Percentiles rank a stretch among this genome's conserved stretches.
Conservation (phyloP, 495 filamentous ascomycete genomes). For the Lophiostoma macrostomum region DNA sequence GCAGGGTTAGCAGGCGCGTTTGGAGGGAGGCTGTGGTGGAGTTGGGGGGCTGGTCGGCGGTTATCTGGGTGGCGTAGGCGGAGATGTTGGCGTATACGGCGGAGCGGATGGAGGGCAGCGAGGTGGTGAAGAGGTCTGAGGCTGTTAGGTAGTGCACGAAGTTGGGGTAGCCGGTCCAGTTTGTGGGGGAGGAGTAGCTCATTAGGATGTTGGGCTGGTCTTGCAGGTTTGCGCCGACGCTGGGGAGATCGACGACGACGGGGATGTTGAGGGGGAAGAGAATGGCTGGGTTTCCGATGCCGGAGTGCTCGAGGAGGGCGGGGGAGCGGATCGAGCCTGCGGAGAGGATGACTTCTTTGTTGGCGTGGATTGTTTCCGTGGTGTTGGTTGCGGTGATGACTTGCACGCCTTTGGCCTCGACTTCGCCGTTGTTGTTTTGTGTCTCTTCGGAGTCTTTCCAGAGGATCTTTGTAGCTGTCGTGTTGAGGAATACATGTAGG, state of each 20-base stretch:
- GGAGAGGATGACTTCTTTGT: slow-evolving; percentile 14
- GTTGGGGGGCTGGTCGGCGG: slow-evolving; percentile 42
- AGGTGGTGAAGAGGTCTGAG: slow-evolving; percentile 11
- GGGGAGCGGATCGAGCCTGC: slow-evolving; percentile 20
- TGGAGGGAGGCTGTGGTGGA: slow-evolving; percentile 34
- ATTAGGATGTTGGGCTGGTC: slow-evolving; percentile 23
- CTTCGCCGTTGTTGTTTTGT: background rate
- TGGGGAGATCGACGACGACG: slow-evolving; percentile 25
- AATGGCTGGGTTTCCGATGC: slow-evolving; percentile 13
- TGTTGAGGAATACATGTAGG: slow-evolving; percentile 21
- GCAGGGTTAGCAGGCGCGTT: background rate
- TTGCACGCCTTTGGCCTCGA: slow-evolving; percentile 15
- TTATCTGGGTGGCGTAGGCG: slow-evolving; percentile 36
- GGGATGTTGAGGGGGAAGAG: background rate
- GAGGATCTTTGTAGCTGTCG: slow-evolving; percentile 6
- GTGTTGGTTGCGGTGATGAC: background rate
- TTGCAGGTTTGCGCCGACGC: slow-evolving; percentile 22
- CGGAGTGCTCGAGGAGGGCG: slow-evolving; percentile 20
- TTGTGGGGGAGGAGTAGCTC: background rate
- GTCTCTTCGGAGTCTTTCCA: slow-evolving; percentile 5
- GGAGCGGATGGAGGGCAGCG: slow-evolving; percentile 12
- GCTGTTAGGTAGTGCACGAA: slow-evolving; percentile 21
- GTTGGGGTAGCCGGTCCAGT: slow-evolving; percentile 20
- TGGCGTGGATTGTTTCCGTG: slow-evolving; percentile 4
- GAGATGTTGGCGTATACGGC: slow-evolving; percentile 34